A percentile compares a stretch with the other conserved stretches of the same genome.
Conservation (phyloP, 257 asterid species). For the Fraxinus quadrangulata region DNA sequence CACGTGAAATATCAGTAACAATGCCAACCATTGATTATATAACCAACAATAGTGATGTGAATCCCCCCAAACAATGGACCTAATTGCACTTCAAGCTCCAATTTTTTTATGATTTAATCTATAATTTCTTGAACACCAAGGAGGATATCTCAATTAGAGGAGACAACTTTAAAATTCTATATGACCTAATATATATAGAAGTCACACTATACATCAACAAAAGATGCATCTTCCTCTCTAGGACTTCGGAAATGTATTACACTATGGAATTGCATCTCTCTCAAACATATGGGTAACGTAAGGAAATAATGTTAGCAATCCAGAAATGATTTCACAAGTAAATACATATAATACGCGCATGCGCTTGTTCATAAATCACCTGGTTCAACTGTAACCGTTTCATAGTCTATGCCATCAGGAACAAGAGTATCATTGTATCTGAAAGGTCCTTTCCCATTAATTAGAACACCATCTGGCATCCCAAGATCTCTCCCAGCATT, state of each 20-base stretch:
- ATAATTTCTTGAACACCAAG: neutral
- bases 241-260: neutral
- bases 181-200: neutral
- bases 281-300: neutral
- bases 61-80: neutral
- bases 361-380: constrained; percentile 46
- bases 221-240: neutral
- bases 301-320: neutral
- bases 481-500: constrained; percentile 84
- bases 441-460: constrained; percentile 96
- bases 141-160: neutral
- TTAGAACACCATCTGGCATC: constrained; percentile 93
- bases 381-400: constrained; percentile 69
- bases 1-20: constrained; percentile 4
- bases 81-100: neutral
- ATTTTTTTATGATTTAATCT: neutral
- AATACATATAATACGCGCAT: neutral
- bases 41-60: too few relatives aligned
- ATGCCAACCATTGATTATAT: neutral
- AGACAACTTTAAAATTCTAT: neutral
- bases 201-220: neutral
- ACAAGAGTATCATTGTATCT: constrained; percentile 86
- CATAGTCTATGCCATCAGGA: constrained; percentile 77
- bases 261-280: neutral
- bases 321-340: neutral